A percentile compares a stretch with the other conserved stretches of the same genome.
Conservation (phyloP, 148 eudicot genomes). For the Silene conica region DNA sequence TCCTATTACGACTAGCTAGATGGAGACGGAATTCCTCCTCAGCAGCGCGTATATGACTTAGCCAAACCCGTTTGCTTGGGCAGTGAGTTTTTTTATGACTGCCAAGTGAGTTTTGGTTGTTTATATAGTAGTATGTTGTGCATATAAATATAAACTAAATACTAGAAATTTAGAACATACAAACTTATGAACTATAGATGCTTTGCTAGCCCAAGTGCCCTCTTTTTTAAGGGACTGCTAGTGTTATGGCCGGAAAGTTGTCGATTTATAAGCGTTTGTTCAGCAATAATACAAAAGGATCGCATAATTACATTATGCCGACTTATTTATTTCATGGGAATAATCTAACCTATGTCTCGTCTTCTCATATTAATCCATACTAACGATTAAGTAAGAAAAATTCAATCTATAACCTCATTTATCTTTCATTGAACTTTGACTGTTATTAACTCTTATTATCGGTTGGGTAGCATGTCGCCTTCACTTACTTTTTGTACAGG, state of each 20-base stretch:
- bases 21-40: constrained; percentile 33
- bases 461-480: too few species aligned
- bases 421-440: too few species aligned
- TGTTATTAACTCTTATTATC: too few species aligned
- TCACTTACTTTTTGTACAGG: too few species aligned
- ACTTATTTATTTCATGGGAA: too few species aligned
- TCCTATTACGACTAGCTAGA: constrained; percentile 46
- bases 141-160: background rate
- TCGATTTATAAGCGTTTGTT: background rate
- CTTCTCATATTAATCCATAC: too few species aligned
- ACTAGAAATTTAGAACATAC: background rate
- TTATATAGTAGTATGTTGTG: background rate
- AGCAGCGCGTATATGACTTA: background rate
- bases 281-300: too few species aligned
- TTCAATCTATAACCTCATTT: too few species aligned
- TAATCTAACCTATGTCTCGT: too few species aligned
- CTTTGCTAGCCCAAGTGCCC: background rate
- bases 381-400: too few species aligned
- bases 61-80: constrained; percentile 22
- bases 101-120: constrained; percentile 28
- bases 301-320: too few species aligned
- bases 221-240: background rate
- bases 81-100: constrained; percentile 24
- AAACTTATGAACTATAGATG: background rate
- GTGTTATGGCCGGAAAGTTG: background rate